These are phyloP conservation scores for Chaetomiaceae sp. DNA, from an alignment of 2,329 filamentous ascomycete genomes.

Conservation along the genomic window DNA sequence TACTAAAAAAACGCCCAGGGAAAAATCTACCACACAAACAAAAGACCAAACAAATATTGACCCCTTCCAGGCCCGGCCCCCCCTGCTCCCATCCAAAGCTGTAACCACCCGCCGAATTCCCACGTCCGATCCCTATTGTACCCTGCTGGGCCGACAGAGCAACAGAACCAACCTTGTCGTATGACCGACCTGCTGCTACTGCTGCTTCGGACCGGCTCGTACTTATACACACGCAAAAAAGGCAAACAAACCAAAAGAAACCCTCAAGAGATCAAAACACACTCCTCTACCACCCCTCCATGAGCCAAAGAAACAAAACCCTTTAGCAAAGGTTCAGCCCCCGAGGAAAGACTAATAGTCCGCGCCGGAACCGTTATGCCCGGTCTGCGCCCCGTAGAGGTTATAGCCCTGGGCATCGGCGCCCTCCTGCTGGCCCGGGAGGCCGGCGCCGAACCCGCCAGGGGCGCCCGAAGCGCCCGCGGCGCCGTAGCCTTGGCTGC, in stretches of 20 bases:
- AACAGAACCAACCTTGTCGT: neutral
- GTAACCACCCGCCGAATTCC: slow-evolving; percentile 1
- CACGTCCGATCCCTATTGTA: slow-evolving; percentile 8
- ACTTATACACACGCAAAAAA: slow-evolving; percentile 17
- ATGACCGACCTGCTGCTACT: neutral
- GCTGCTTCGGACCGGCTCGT: slow-evolving; percentile 6
- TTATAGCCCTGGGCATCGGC: slow-evolving; percentile 40
- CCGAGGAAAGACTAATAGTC: slow-evolving; percentile 40
- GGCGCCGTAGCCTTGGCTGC: slow-evolving; percentile 48
- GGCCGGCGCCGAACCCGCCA: slow-evolving; percentile 43
- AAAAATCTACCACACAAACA: neutral
- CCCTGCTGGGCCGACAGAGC: slow-evolving; percentile 1
- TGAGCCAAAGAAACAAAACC: neutral
- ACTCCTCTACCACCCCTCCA: neutral
- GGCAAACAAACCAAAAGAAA: neutral
- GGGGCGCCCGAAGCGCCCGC: slow-evolving; percentile 37
- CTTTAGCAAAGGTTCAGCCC: neutral
- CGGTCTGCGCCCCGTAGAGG: slow-evolving; percentile 48
- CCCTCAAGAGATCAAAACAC: neutral
- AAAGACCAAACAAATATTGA: neutral
- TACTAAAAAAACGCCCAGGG: neutral
- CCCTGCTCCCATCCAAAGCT: neutral
- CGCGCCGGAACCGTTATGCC: slow-evolving; percentile 53
- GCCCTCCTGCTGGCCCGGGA: slow-evolving; percentile 37
- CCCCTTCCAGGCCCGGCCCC: neutral